phyloP scores from a whole-genome alignment of 768 basidiomycete species.

The Ramaria rubella region DNA sequence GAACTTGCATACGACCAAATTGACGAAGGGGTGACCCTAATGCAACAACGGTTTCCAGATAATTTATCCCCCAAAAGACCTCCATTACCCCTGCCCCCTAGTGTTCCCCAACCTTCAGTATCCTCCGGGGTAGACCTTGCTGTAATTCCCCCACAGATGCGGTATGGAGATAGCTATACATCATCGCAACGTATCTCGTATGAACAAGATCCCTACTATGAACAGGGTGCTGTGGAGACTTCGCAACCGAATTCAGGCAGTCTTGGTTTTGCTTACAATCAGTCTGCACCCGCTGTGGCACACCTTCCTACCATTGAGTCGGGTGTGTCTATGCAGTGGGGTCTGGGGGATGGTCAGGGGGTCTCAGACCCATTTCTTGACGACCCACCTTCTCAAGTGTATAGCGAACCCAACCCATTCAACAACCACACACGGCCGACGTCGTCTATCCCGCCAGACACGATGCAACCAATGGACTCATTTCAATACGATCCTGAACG shows the following conservation, averaged over 20 bases:
- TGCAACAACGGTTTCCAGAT: neutral
- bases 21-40: neutral
- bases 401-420: neutral
- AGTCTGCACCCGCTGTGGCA: neutral
- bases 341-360: neutral
- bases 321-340: neutral
- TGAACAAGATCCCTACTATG: neutral
- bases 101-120: neutral
- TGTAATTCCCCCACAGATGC: neutral
- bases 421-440: neutral
- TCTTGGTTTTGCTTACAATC: neutral
- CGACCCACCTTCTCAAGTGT: neutral
- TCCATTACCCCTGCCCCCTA: neutral
- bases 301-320: neutral
- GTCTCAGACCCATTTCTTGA: neutral
- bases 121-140: neutral
- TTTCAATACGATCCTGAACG: constrained; percentile 10
- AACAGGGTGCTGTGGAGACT: neutral
- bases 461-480: neutral
- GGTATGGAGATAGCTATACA: neutral
- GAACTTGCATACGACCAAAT: neutral
- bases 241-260: neutral
- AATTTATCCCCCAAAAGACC: neutral
- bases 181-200: neutral
- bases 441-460: neutral